Base-by-base conservation (phyloP, 208 protist genomes). In the Leishmania tarentolae region DNA sequence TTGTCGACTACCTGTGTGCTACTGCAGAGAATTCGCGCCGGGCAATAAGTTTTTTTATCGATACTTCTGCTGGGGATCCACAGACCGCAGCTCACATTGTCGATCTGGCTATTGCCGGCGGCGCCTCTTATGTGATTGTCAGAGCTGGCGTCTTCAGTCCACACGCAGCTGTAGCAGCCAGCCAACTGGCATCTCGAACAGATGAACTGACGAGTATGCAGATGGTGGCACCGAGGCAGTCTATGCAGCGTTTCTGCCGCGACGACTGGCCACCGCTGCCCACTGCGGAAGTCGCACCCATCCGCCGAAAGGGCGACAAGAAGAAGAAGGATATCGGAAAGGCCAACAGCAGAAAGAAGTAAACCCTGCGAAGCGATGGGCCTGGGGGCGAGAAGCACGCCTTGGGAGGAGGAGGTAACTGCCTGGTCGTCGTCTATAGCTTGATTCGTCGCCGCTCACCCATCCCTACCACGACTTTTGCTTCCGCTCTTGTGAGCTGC, bases 301-400 rank as follows among this genome's bases (percentile, higher is more conserved):
- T 97, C 35, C 92, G 93, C 42, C 90, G 90, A 31, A 89, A 89
- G 63, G 79, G 80, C 40, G 94, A 97, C 72, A 95, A 94, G 80
- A 94, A 92, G 69, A 94, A 93, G 83, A 90, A 85, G 44, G 82
- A 85, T 3, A n/a, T 44, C 6, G 71, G 72, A 0, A 85, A 82
- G 72, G 42, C 71, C 1, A 76, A 44, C 77, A 44, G 11, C 11
- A 85, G 75, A 44, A 79, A 74, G 42, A 85, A 79, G 44, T 81
- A 42, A 46, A 21, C 15, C 53, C 9, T 19, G 50, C 40, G 71
- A 44, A 37, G 37, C n/a, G 50, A 13, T 21, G 46, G 9, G 72
- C 13, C 17, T 15, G 13, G n/a, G 50, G 24, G 72, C 15, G 50
- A 24, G 70, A n/a, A 15, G 47, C 13, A 46, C 21, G 46, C 3